phyloP scores from a whole-genome alignment of 2,329 filamentous ascomycete genomes.

The Calonectria pteridis region DNA sequence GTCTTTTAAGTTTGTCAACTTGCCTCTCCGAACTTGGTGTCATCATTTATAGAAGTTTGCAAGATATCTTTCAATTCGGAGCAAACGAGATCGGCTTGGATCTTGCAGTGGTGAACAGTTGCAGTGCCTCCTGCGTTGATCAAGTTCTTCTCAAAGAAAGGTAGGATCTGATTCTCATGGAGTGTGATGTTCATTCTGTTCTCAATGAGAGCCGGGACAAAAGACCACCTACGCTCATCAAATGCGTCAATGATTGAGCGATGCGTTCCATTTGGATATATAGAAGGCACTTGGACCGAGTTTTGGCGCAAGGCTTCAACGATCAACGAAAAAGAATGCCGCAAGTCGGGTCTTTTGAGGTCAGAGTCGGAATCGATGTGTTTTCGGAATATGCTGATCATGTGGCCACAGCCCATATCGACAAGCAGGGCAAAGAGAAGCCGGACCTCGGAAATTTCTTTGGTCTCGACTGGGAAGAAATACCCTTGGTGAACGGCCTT shows the following conservation, averaged over 20 bases:
- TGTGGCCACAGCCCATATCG: constrained; percentile 15
- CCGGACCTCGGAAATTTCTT: neutral
- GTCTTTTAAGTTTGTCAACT: neutral
- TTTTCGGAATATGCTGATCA: neutral
- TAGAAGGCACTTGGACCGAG: neutral
- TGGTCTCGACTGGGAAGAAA: neutral
- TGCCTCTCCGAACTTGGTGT: neutral
- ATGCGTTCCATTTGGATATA: neutral
- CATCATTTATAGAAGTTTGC: neutral
- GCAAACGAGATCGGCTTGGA: neutral
- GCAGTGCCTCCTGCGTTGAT: constrained; percentile 10
- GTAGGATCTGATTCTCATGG: neutral
- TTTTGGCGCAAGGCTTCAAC: neutral
- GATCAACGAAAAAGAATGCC: neutral
- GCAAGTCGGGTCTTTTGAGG: neutral
- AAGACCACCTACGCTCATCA: neutral
- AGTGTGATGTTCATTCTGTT: neutral
- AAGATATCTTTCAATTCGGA: neutral
- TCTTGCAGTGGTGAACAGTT: constrained; percentile 3
- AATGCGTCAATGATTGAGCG: neutral
- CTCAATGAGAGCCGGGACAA: neutral
- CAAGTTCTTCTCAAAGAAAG: neutral
- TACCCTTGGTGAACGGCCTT: neutral
- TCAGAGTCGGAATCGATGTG: neutral
- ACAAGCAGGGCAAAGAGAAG: constrained; percentile 5